A percentile compares a stretch with the other conserved stretches of the same genome.
Conservation (phyloP, 257 asterid species). For the Lavandula angustifolia region DNA sequence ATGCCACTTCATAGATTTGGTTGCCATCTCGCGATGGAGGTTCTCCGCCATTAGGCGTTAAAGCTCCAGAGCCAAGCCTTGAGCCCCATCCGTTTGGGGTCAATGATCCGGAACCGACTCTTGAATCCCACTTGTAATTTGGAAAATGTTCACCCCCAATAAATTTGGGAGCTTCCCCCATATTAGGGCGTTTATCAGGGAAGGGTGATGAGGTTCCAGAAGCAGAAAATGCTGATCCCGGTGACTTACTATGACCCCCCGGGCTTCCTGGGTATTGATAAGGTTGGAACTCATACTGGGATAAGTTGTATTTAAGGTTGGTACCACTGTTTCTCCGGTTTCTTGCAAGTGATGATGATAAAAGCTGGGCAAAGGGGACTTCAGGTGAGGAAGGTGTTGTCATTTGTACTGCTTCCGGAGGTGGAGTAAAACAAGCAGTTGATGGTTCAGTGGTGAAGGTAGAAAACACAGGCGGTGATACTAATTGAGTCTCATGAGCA, state of each 20-base stretch:
- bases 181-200: constrained; percentile 52
- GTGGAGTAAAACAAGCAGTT: constrained; percentile 91
- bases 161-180: constrained; percentile 58
- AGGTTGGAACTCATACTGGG: constrained; percentile 70
- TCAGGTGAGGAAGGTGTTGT: constrained; percentile 95
- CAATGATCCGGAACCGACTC: constrained; percentile 68
- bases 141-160: constrained; percentile 71
- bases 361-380: constrained; percentile 91
- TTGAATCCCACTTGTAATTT: constrained; percentile 74
- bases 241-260: constrained; percentile 64
- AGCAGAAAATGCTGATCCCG: constrained; percentile 76
- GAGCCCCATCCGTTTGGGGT: constrained; percentile 53
- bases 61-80: constrained; percentile 66
- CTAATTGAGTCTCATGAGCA: constrained; percentile 87
- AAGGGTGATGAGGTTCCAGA: constrained; percentile 90
- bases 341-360: constrained; percentile 70
- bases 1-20: constrained; percentile 64
- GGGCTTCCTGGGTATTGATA: constrained; percentile 86
- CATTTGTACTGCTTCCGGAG: constrained; percentile 73
- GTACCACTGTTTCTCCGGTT: constrained; percentile 52
- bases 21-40: not conserved
- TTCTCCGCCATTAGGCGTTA: constrained; percentile 70
- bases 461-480: constrained; percentile 90
- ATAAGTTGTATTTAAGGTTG: constrained; percentile 48
- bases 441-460: constrained; percentile 94